Base-by-base conservation (phyloP, 345 rosid genomes). In the Chamaenerion angustifolium region DNA sequence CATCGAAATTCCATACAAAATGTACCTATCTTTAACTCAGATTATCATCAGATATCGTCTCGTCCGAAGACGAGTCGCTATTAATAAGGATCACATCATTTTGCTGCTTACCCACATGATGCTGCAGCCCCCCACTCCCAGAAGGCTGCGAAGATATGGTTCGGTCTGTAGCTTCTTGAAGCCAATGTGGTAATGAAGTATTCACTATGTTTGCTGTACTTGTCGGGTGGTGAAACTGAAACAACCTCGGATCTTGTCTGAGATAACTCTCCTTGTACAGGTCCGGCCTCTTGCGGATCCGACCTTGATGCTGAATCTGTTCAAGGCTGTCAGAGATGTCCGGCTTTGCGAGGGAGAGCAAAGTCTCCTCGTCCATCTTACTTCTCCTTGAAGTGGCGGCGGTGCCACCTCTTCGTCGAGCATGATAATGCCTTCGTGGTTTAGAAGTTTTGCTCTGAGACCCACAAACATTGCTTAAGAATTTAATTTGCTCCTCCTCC, bases 401-500 rank as follows among this genome's bases (percentile, higher is more conserved):
- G 25, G 25, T 46, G 43, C 62, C 57, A 2, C 58, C 43, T 27
- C 43, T 62, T 12, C 60, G 64, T 42, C 47, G n/a, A 46, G 42
- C 31, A 56, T 55, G 51, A 56, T 51, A 63, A 46, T 40, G 44
- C 12, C 54, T 59, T 10, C 40, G 67, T 25, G 56, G 13, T 55
- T 43, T 47, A 40, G 66, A 48, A 61, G 11, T 43, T 35, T 45
- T 59, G 14, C 43, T 42, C 40, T 55, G 65, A 11, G 60, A 54
- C 17, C 16, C 42, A 49, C 40, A 61, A 17, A 48, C n/a, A 37
- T 51, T 68, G 43, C 51, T 57, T 25, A 70, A 46, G 50, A 70
- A 46, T 43, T 67, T 74, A 14, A 46, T 23, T 49, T 64, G 76
- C 60, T 74, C 79, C 41, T 59, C 66, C 58, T 74, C 76, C 79